Percentiles rank a stretch among this genome's conserved stretches.
Conservation (phyloP, 2,329 filamentous ascomycete genomes). For the Phyllosticta paracitricarpa region DNA sequence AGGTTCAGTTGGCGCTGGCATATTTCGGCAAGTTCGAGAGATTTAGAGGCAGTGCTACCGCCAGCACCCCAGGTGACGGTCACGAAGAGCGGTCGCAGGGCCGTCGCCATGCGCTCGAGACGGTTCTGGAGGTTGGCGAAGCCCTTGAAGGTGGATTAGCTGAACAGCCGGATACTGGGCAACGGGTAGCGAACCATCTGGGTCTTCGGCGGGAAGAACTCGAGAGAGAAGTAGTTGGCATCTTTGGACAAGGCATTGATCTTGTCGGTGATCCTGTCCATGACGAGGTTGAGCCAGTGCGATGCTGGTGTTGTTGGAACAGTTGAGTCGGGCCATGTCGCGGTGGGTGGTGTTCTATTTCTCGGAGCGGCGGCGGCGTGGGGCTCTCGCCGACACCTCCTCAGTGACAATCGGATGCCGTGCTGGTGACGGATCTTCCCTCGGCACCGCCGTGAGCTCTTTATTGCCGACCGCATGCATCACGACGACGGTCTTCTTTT, state of each 20-base stretch:
- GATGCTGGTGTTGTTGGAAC: neutral
- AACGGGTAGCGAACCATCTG: slow-evolving; percentile 49
- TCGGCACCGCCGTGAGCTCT: neutral
- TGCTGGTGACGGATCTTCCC: too few relatives aligned
- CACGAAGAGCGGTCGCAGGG: slow-evolving; percentile 84
- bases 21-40: slow-evolving; percentile 86
- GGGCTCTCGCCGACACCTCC: neutral
- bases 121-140: slow-evolving; percentile 89
- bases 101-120: slow-evolving; percentile 88
- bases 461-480: neutral
- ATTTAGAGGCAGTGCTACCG: slow-evolving; percentile 82
- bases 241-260: slow-evolving; percentile 79
- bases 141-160: slow-evolving; percentile 40
- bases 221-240: slow-evolving; percentile 84
- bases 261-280: slow-evolving; percentile 76
- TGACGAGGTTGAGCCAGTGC: neutral
- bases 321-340: neutral
- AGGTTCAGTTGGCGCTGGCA: slow-evolving; percentile 86
- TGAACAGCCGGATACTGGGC: neutral
- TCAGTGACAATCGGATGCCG: too few relatives aligned
- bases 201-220: slow-evolving; percentile 99
- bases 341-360: neutral
- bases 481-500: neutral
- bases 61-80: slow-evolving; percentile 98
- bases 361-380: neutral